Conservation (phyloP, 371 early-diverging fungal species). For the Saksenaea oblongispora region DNA sequence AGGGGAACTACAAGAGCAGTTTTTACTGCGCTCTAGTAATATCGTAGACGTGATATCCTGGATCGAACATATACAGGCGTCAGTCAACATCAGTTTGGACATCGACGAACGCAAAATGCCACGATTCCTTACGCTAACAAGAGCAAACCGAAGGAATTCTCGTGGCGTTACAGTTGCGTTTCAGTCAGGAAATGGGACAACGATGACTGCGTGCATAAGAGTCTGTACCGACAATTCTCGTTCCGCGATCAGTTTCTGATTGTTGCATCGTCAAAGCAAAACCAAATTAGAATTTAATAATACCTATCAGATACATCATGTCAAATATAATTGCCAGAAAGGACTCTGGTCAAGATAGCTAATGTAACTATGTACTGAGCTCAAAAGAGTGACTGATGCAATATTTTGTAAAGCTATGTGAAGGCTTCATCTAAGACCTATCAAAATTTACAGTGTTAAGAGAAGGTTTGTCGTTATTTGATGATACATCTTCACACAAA, state of each 20-base stretch:
- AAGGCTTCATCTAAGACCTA: no score
- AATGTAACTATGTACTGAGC: no score
- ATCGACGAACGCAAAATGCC: slow-evolving; percentile 28
- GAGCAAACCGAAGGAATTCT: slow-evolving; percentile 6
- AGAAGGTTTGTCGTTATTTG: no score
- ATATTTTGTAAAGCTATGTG: no score
- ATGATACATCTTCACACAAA: no score
- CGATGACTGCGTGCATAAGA: background rate
- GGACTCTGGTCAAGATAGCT: no score
- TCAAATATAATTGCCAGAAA: no score
- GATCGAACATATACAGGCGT: slow-evolving; percentile 24
- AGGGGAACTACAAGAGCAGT: slow-evolving; percentile 13
- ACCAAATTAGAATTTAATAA: no score
- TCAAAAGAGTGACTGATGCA: no score
- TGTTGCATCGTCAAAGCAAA: no score
- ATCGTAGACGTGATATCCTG: slow-evolving; percentile 19
- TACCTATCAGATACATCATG: no score
- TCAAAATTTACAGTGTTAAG: no score
- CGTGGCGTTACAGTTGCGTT: background rate
- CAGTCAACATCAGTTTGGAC: slow-evolving; percentile 24
- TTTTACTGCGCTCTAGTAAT: slow-evolving; percentile 9
- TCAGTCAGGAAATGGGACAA: background rate
- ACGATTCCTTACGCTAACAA: slow-evolving; percentile 10
- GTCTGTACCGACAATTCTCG: background rate
- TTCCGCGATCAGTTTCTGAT: background rate